Conservation (phyloP, 805 yeast species). For the Wickerhamiella azyma region DNA sequence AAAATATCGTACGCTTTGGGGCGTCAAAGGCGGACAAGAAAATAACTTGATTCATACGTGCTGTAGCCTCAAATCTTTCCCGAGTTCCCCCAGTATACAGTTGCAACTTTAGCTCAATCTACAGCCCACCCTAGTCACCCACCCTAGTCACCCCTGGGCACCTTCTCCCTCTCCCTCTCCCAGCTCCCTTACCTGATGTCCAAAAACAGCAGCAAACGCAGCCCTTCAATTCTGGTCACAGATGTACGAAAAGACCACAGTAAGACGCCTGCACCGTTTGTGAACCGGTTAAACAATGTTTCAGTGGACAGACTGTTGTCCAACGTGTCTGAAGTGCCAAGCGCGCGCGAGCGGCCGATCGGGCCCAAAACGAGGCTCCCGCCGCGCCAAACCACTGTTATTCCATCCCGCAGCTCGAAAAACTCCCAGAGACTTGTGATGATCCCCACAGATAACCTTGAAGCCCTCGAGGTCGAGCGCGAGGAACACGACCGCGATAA, state of each 20-base stretch:
- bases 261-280: constrained; percentile 27
- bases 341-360: constrained; percentile 31
- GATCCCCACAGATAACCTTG: constrained; percentile 27
- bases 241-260: constrained; percentile 53
- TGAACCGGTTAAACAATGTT: constrained; percentile 62
- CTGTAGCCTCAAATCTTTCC: no score
- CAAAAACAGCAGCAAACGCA: constrained; percentile 36
- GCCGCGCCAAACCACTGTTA: constrained; percentile 20
- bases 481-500: constrained; percentile 31
- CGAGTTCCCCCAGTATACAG: no score
- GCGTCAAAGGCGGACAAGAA: no score
- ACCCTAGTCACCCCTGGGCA: not conserved
- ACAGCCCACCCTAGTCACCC: no score
- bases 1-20: no score
- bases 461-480: constrained; percentile 29
- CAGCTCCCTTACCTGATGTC: not conserved
- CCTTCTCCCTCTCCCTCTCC: no score
- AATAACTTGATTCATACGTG: no score
- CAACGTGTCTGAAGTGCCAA: constrained; percentile 76
- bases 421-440: constrained; percentile 74
- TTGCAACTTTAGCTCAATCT: no score
- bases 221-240: constrained; percentile 88
- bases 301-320: constrained; percentile 69
- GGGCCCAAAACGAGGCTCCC: not conserved
- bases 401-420: constrained; percentile 55